A percentile compares a stretch with the other conserved stretches of the same genome.
phyloP scores from a whole-genome alignment of 768 basidiomycete species.

The Lactarius deliciosus region DNA sequence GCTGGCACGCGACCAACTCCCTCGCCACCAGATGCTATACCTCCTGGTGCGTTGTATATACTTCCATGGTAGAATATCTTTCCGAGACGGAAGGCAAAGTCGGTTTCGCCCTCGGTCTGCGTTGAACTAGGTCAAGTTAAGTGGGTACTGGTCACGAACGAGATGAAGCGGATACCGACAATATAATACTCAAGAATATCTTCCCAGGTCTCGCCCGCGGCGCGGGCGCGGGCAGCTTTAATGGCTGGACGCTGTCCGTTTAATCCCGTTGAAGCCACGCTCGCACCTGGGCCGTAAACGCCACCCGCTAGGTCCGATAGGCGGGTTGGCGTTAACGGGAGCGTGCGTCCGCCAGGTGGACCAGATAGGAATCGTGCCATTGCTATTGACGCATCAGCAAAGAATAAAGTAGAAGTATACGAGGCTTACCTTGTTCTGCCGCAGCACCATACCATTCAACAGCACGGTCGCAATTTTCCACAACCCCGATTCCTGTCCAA shows the following conservation, averaged over 20 bases:
- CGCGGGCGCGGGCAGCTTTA: constrained; percentile 77
- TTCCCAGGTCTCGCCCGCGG: constrained; percentile 92
- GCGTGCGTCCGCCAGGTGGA: constrained; percentile 85
- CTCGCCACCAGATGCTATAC: constrained; percentile 84
- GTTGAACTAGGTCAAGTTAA: constrained; percentile 65
- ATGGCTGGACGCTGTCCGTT: constrained; percentile 74
- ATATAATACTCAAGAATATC: constrained; percentile 91
- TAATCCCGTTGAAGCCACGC: constrained; percentile 83
- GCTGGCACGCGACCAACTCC: constrained; percentile 87
- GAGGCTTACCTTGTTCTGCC: constrained; percentile 69
- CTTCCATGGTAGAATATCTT: constrained; percentile 96
- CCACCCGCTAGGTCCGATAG: constrained; percentile 91
- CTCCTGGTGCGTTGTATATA: constrained; percentile 77
- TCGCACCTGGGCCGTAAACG: constrained; percentile 92
- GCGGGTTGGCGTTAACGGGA: constrained; percentile 77
- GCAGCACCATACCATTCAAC: constrained; percentile 88
- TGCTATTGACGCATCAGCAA: constrained; percentile 44
- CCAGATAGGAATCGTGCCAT: constrained; percentile 81
- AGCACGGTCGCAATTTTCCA: constrained; percentile 82
- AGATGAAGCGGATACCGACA: constrained; percentile 42
- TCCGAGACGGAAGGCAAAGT: constrained; percentile 90
- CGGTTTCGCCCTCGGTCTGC: constrained; percentile 88
- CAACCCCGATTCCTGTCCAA: constrained; percentile 93
- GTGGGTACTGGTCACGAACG: neutral
- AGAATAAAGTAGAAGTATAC: neutral